Evolutionary conservation across 345 rosid species (phyloP).

Genomic region (Iberis pinnata): DNA sequence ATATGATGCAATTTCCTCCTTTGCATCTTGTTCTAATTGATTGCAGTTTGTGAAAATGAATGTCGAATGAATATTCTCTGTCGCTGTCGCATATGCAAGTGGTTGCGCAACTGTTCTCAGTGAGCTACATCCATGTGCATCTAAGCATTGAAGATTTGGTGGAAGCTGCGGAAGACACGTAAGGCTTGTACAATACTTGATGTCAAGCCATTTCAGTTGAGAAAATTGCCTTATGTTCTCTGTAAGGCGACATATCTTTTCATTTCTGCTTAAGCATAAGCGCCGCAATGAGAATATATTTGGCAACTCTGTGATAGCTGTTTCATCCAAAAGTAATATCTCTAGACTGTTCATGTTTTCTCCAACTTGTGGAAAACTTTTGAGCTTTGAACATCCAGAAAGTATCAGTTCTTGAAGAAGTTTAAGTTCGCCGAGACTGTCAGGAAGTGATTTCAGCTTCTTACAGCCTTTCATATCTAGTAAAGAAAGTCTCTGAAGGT

Average conservation of each 20-base stretch:
- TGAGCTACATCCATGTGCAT: constrained; percentile 18
- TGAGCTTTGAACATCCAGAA: constrained; percentile 11
- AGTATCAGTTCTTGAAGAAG: constrained; percentile 21
- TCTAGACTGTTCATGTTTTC: not conserved
- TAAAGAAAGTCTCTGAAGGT: constrained; percentile 3
- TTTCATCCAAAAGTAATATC: constrained; percentile 13
- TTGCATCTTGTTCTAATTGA: constrained; percentile 13
- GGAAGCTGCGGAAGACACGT: constrained; percentile 17
- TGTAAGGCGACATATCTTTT: not conserved
- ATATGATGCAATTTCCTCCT: constrained; percentile 5
- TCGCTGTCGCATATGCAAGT: not conserved
- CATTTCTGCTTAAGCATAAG: constrained; percentile 22
- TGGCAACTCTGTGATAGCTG: constrained; percentile 14
- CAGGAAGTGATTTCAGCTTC: constrained; percentile 3
- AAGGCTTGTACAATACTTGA: constrained; percentile 19
- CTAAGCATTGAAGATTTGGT: constrained; percentile 19
- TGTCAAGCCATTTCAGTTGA: constrained; percentile 16
- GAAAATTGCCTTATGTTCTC: not conserved
- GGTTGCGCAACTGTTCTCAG: constrained; percentile 10
- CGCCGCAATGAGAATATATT: not conserved
- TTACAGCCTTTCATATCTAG: constrained; percentile 17
- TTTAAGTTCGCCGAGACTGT: constrained; percentile 1
- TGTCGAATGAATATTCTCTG: constrained; percentile 3
- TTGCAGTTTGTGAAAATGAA: constrained; percentile 15
- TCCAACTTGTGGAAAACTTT: not conserved